phyloP scores from a whole-genome alignment of 345 rosid species.

The Populus pruinosa region DNA sequence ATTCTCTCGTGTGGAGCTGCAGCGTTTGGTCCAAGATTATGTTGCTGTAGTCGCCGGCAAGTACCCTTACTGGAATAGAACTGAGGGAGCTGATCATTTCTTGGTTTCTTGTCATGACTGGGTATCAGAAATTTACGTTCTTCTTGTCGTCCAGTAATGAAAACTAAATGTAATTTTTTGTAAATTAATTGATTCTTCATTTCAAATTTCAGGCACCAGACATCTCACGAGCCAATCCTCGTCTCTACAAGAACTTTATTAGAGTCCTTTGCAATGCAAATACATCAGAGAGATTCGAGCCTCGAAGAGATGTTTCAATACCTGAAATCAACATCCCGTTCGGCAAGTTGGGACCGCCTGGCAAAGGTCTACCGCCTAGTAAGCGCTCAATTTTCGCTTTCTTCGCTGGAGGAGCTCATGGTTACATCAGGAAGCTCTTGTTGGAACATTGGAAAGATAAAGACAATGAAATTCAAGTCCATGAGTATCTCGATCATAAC shows the following conservation, averaged over 20 bases:
- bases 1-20: slow-evolving; percentile 33
- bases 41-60: slow-evolving; percentile 30
- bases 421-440: slow-evolving; percentile 43
- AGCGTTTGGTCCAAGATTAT: slow-evolving; percentile 40
- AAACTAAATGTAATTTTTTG: background rate
- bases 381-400: slow-evolving; percentile 54
- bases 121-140: slow-evolving; percentile 25
- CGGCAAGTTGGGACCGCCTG: slow-evolving; percentile 22
- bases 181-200: background rate
- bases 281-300: slow-evolving; percentile 59
- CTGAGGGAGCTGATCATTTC: slow-evolving; percentile 60
- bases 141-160: background rate
- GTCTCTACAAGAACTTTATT: slow-evolving; percentile 48
- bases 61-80: slow-evolving; percentile 59
- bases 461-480: slow-evolving; percentile 50
- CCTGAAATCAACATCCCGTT: slow-evolving; percentile 42
- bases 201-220: slow-evolving; percentile 52
- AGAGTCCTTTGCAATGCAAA: slow-evolving; percentile 85
- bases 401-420: slow-evolving; percentile 69
- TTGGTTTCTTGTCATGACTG: slow-evolving; percentile 68
- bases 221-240: slow-evolving; percentile 42
- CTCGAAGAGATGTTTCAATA: slow-evolving; percentile 58
- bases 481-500: slow-evolving; percentile 37
- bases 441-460: slow-evolving; percentile 62
- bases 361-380: slow-evolving; percentile 7